phyloP scores from a whole-genome alignment of 2,329 filamentous ascomycete genomes.

The Diaporthe eres region DNA sequence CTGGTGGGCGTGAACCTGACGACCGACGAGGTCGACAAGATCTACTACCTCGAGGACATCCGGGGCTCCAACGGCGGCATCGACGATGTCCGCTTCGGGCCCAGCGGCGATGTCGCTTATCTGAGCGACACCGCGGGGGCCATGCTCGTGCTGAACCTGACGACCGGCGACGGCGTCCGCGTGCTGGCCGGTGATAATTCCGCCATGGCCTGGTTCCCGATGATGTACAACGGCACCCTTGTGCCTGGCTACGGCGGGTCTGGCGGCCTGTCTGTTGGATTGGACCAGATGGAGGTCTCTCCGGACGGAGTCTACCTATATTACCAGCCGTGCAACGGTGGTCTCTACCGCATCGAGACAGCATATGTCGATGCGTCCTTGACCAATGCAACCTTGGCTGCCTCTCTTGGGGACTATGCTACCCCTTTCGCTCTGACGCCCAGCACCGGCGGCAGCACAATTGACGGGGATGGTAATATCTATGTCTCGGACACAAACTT shows the following conservation, averaged over 20 bases:
- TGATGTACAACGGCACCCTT: constrained; percentile 28
- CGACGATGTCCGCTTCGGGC: constrained; percentile 54
- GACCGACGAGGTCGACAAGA: constrained; percentile 50
- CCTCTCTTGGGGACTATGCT: constrained; percentile 42
- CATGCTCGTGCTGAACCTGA: constrained; percentile 23
- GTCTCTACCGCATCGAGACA: constrained; percentile 53
- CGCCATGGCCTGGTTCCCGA: constrained; percentile 10
- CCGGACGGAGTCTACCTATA: constrained; percentile 54
- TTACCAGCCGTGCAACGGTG: constrained; percentile 54
- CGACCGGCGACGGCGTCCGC: constrained; percentile 4
- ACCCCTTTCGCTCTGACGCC: constrained; percentile 18
- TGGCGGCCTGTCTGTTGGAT: constrained; percentile 44
- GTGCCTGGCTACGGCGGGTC: constrained; percentile 1
- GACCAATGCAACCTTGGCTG: constrained; percentile 50
- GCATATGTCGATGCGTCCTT: constrained; percentile 51
- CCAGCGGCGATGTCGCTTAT: constrained; percentile 47
- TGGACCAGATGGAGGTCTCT: constrained; percentile 56
- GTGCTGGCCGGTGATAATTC: constrained; percentile 41
- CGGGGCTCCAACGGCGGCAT: constrained; percentile 49
- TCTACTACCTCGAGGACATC: constrained; percentile 52
- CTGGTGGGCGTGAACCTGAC: constrained; percentile 51
- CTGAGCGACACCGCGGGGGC: constrained; percentile 43
- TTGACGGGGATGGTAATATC: constrained; percentile 25
- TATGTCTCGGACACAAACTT: constrained; percentile 17
- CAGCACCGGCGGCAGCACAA: constrained; percentile 20